phyloP scores from a whole-genome alignment of 2,329 filamentous ascomycete species.

The Aspergillus terreus region DNA sequence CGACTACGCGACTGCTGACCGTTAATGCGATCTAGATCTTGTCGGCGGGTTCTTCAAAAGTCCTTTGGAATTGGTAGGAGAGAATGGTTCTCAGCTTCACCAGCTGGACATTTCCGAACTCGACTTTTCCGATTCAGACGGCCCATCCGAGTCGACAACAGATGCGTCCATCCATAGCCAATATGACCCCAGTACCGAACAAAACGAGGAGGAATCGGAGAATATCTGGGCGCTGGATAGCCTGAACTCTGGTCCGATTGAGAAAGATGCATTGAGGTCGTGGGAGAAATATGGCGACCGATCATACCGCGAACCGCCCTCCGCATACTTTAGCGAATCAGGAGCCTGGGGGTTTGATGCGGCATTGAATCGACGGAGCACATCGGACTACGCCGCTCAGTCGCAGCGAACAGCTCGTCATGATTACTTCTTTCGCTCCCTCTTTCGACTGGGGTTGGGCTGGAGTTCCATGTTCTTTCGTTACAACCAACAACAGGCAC shows the following conservation, averaged over 20 bases:
- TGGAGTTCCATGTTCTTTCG: slow-evolving; percentile 44
- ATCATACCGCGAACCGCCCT: slow-evolving; percentile 28
- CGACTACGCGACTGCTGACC: slow-evolving; percentile 1
- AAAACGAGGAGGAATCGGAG: slow-evolving; percentile 16
- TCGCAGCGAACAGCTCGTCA: slow-evolving; percentile 31
- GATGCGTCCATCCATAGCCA: slow-evolving; percentile 18
- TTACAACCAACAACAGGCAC: slow-evolving; percentile 32
- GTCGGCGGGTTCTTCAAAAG: slow-evolving; percentile 22
- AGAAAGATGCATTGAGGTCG: slow-evolving; percentile 25
- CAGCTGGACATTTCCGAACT: slow-evolving; percentile 31
- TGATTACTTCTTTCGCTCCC: slow-evolving; percentile 37
- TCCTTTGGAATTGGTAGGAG: slow-evolving; percentile 17
- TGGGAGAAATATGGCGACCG: slow-evolving; percentile 41
- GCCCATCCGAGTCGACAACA: slow-evolving; percentile 16
- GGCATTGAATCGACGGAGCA: slow-evolving; percentile 27
- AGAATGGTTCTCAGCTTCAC: slow-evolving; percentile 26
- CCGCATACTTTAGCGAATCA: slow-evolving; percentile 44
- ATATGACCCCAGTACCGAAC: slow-evolving; percentile 17
- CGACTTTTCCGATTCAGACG: slow-evolving; percentile 18
- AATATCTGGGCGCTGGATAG: slow-evolving; percentile 35
- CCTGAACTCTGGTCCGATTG: slow-evolving; percentile 12
- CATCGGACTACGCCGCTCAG: slow-evolving; percentile 16
- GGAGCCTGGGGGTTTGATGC: slow-evolving; percentile 39
- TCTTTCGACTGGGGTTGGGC: slow-evolving; percentile 41
- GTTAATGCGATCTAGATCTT: slow-evolving; percentile 17